phyloP scores from a whole-genome alignment of 2,329 filamentous ascomycete species.

The Penicillium psychrosexuale region DNA sequence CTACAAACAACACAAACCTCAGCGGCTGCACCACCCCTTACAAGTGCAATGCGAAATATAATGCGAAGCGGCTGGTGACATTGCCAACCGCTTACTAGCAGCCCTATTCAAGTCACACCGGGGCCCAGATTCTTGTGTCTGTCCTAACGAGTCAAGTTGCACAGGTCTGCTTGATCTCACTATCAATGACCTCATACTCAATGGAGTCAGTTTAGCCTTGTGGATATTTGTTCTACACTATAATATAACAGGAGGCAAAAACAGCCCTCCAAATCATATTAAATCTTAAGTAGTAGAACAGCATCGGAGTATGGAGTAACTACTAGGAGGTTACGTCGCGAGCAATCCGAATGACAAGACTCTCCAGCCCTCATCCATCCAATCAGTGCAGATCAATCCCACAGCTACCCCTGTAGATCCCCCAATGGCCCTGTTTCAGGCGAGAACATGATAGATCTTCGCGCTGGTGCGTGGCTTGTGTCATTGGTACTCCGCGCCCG shows the following conservation, averaged over 20 bases:
- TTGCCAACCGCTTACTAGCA: not conserved
- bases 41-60: not conserved
- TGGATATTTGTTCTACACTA: not conserved
- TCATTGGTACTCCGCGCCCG: not conserved
- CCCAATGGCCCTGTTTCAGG: not conserved
- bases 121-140: not conserved
- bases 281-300: not conserved
- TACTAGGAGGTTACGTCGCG: not conserved
- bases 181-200: not conserved
- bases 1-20: not conserved
- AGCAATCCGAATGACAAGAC: not conserved
- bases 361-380: not conserved
- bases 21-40: not conserved
- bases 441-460: conserved; percentile 1
- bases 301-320: not conserved
- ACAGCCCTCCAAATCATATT: not conserved
- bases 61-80: not conserved
- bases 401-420: conserved; percentile 7
- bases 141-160: not conserved
- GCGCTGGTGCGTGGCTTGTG: not conserved
- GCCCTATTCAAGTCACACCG: not conserved
- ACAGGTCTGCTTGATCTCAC: not conserved
- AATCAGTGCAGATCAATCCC: conserved; percentile 3
- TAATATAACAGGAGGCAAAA: not conserved
- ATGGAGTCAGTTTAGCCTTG: not conserved